Evolutionary conservation across 1,284 basidiomycete species (phyloP), one percentile per base, ranked within the genome.

Genomic region (Apiotrichum akiyoshidainum): DNA sequence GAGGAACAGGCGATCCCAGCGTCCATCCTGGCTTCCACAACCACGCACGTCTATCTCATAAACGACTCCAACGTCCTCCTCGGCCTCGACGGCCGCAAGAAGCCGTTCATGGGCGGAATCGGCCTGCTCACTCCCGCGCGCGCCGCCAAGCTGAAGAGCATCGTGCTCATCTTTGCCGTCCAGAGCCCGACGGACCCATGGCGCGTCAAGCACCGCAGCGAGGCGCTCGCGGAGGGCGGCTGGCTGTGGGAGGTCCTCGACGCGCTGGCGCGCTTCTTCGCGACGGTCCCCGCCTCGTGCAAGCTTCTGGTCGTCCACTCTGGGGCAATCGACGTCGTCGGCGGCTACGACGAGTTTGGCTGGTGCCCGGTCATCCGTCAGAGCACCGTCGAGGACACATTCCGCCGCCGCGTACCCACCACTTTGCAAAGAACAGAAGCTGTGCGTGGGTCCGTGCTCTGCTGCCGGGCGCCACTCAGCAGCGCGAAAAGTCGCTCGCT

Each of bases 91-190:
- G 81, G 84, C 16, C 85, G 85, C 2, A 82, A 83, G 5, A 82
- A 84, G 57, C 86, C 87, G 0, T 85, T 88, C 57, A 76, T 69
- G 11, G 95, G 92, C 72, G 47, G 35, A 0, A 13, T 48, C 5
- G 47, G 47, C n/a, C 9, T 19, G n/a, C 42, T 44, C 19, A 44
- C 42, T 2, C 42, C 42, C 19, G 9, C 5, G 5, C 42, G 42
- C 3, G 42, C 42, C 10, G n/a, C 42, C 19, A 44, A 44, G 42
- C 19, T 44, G 10, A 7, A 1, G n/a, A n/a, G 21, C 19, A 17
- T 44, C 19, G n/a, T 44, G 3, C 6, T 44, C 19, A 12, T 44
- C 42, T 44, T 44, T 10, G n/a, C 19, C 19, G n/a, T 19, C 19
- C 6, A 19, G 17, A 5, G 5, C 10, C 42, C 42, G 3, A 8